A percentile compares a stretch with the other conserved stretches of the same genome.
Conservation (phyloP, 2,329 filamentous ascomycete genomes). For the Colletotrichum sp. region DNA sequence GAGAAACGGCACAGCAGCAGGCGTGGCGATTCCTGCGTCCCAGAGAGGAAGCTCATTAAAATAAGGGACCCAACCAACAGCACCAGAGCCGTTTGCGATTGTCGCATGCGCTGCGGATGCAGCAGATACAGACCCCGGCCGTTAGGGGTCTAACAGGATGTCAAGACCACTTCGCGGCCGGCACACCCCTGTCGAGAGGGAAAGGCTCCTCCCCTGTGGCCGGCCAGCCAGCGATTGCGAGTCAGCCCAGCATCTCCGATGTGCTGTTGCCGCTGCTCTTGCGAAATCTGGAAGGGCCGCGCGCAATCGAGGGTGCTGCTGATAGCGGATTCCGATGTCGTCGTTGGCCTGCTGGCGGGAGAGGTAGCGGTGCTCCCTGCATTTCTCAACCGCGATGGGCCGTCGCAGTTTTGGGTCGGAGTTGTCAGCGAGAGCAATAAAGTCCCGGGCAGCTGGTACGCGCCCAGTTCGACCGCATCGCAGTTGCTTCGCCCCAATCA, state of each 20-base stretch:
- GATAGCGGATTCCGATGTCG: background rate
- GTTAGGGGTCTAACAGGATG: background rate
- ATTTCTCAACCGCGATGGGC: background rate
- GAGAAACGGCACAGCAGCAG: background rate
- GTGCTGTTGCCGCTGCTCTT: background rate
- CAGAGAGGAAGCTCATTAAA: conserved; percentile 7
- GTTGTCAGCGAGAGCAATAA: background rate
- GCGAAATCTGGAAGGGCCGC: background rate
- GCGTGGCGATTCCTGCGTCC: background rate
- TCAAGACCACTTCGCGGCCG: background rate
- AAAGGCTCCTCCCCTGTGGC: background rate
- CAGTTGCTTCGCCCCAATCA: background rate
- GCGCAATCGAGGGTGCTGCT: background rate
- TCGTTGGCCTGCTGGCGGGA: background rate
- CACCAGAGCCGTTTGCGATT: background rate
- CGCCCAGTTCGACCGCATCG: background rate
- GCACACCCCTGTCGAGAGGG: background rate
- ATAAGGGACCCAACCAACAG: background rate
- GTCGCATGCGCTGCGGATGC: background rate
- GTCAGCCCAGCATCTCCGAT: background rate
- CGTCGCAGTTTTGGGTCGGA: background rate
- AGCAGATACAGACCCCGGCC: background rate
- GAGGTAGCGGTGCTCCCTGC: background rate
- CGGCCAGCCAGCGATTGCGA: background rate
- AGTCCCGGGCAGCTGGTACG: background rate